These are phyloP conservation scores for Cucurbita moschata DNA, from an alignment of 306 rosid species.

Conservation along the genomic window DNA sequence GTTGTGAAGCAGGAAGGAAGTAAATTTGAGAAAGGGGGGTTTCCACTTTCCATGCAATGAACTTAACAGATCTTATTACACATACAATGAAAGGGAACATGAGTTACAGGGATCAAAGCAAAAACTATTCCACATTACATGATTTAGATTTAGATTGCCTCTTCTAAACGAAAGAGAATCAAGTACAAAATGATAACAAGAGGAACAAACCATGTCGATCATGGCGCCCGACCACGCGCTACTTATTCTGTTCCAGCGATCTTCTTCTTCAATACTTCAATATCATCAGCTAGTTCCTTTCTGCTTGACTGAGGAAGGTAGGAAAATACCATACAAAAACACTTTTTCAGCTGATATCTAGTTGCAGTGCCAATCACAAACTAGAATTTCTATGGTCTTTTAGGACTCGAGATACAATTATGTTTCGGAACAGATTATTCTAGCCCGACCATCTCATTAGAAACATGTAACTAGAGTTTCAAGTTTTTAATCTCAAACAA, in stretches of 20 bases:
- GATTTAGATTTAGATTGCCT: conserved; percentile 40
- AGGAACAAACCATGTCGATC: conserved; percentile 11
- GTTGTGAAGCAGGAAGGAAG: background rate
- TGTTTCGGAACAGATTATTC: background rate
- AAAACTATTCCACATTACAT: conserved; percentile 39
- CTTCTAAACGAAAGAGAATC: conserved; percentile 17
- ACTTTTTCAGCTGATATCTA: background rate
- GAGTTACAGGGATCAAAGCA: conserved; percentile 17
- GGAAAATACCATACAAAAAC: background rate
- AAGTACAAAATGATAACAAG: conserved; percentile 24
- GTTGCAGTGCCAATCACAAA: background rate
- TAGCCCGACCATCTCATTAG: background rate
- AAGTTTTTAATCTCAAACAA: background rate
- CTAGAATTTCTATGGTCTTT: background rate
- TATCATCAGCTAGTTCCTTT: conserved; percentile 55
- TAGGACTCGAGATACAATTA: background rate
- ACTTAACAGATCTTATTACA: conserved; percentile 30
- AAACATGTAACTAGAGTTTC: background rate
- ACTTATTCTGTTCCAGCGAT: conserved; percentile 72
- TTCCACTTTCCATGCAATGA: conserved; percentile 8
- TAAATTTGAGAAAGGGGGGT: background rate
- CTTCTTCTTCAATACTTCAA: conserved; percentile 77
- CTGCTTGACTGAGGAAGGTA: conserved; percentile 48
- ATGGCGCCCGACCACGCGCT: background rate
- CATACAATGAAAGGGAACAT: conserved; percentile 20